Conservation (phyloP, 495 filamentous ascomycete genomes). For the Aspergillus steynii region DNA sequence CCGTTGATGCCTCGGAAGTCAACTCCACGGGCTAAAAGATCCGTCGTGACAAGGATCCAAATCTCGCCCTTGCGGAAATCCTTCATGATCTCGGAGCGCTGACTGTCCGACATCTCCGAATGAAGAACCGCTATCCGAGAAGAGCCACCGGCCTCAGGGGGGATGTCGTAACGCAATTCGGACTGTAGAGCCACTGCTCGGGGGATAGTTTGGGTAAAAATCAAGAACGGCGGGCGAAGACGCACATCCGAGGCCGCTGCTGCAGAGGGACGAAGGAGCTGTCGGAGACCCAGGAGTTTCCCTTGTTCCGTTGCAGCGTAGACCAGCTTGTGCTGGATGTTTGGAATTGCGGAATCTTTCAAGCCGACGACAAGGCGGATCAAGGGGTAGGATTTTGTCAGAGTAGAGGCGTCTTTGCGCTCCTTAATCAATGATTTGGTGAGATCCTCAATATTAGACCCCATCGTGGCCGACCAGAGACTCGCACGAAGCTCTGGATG, state of each 20-base stretch:
- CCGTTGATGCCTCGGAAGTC: constrained; percentile 91
- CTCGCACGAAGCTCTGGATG: constrained; percentile 66
- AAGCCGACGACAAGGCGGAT: constrained; percentile 88
- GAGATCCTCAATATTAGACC: constrained; percentile 83
- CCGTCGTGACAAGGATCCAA: constrained; percentile 95
- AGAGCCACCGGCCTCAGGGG: constrained; percentile 79
- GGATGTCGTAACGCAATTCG: constrained; percentile 94
- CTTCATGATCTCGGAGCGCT: constrained; percentile 77
- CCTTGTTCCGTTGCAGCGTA: constrained; percentile 92
- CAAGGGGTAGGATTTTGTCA: constrained; percentile 46
- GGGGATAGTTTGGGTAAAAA: constrained; percentile 93
- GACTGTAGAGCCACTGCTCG: constrained; percentile 83
- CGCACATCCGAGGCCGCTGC: constrained; percentile 56
- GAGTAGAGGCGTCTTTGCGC: constrained; percentile 35
- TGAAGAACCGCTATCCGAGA: constrained; percentile 89
- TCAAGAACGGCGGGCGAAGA: constrained; percentile 82
- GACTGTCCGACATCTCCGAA: constrained; percentile 74
- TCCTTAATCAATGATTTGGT: constrained; percentile 61
- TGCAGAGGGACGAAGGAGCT: constrained; percentile 81
- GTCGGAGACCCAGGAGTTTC: constrained; percentile 87
- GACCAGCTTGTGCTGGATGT: constrained; percentile 81
- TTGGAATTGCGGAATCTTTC: constrained; percentile 92
- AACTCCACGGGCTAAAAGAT: constrained; percentile 84
- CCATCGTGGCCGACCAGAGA: constrained; percentile 97
- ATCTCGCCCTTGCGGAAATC: constrained; percentile 89